phyloP scores from a whole-genome alignment of 495 filamentous ascomycete species.

The Jackrogersella multiformis region DNA sequence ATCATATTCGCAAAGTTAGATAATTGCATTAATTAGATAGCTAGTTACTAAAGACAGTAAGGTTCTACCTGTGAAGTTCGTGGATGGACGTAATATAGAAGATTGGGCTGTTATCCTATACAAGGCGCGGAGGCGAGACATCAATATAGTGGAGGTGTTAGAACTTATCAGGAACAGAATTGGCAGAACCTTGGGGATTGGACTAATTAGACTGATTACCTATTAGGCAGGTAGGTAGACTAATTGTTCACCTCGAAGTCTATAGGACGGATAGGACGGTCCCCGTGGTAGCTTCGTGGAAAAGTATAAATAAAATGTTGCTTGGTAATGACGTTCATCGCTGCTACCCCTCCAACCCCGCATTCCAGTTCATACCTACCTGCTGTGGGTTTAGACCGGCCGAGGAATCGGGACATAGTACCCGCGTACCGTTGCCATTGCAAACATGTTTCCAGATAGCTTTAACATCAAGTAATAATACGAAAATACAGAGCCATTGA shows the following conservation, averaged over 20 bases:
- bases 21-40: neutral
- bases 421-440: neutral
- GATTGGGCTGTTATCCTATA: constrained; percentile 19
- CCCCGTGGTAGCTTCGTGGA: neutral
- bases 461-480: neutral
- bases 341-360: constrained; percentile 31
- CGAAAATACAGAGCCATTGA: neutral
- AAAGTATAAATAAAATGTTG: neutral
- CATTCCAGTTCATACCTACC: neutral
- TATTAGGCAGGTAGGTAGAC: too few relatives aligned
- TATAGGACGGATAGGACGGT: neutral
- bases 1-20: neutral
- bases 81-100: constrained; percentile 5
- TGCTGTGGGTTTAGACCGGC: neutral
- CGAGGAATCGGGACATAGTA: constrained; percentile 1
- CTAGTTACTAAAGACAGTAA: neutral
- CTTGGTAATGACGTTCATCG: constrained; percentile 31
- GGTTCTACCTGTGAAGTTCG: constrained; percentile 2
- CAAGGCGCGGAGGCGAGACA: constrained; percentile 26
- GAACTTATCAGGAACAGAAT: neutral
- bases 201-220: neutral
- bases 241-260: too few relatives aligned
- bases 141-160: constrained; percentile 4
- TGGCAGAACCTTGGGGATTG: too few relatives aligned
- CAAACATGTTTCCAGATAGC: neutral